Evolutionary conservation across 1,139 yeast species (phyloP).

Genomic region (Suhomyces terraborum): DNA sequence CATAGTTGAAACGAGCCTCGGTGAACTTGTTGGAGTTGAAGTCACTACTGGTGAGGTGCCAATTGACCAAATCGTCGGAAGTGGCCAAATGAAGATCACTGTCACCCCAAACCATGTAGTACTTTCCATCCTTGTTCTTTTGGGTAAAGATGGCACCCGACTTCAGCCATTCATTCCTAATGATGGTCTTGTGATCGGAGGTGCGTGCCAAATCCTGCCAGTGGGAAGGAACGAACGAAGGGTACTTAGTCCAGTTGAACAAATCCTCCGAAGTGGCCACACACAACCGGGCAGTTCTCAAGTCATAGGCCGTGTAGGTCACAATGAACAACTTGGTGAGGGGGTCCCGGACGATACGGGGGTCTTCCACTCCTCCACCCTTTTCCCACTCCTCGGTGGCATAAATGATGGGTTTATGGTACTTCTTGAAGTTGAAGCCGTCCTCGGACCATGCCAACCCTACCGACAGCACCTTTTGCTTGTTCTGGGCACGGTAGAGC

Average conservation of each 20-base stretch:
- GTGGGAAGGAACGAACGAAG: constrained; percentile 35
- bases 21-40: constrained; percentile 32
- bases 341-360: constrained; percentile 46
- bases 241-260: constrained; percentile 44
- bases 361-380: constrained; percentile 50
- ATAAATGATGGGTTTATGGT: constrained; percentile 35
- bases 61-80: constrained; percentile 37
- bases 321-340: constrained; percentile 36
- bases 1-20: constrained; percentile 33
- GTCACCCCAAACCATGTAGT: constrained; percentile 52
- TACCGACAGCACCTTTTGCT: constrained; percentile 35
- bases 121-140: constrained; percentile 34
- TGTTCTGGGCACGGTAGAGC: constrained; percentile 46
- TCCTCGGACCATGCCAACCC: constrained; percentile 49
- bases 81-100: constrained; percentile 42
- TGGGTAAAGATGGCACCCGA: constrained; percentile 48
- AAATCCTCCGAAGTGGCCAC: constrained; percentile 45
- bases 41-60: constrained; percentile 32
- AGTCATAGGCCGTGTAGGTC: constrained; percentile 48
- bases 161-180: constrained; percentile 45
- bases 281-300: constrained; percentile 39
- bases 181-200: constrained; percentile 26
- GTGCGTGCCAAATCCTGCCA: constrained; percentile 40
- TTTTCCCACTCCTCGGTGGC: constrained; percentile 46
- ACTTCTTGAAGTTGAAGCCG: constrained; percentile 37